These are phyloP conservation scores for Trichomonas tenax DNA, from an alignment of 208 protist genomes.

Conservation along the genomic window DNA sequence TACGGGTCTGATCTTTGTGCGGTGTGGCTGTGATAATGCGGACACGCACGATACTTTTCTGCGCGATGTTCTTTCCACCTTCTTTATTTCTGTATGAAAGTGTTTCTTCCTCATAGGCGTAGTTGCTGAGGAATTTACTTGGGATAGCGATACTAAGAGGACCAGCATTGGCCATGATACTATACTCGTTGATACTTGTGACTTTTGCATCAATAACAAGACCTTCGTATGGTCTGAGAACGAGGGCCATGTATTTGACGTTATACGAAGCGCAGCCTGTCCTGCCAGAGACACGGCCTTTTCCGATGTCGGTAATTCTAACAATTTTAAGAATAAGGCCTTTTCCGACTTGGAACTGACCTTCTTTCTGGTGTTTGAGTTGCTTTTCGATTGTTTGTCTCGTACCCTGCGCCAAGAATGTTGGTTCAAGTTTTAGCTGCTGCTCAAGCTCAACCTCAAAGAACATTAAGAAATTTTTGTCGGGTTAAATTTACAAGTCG, in stretches of 20 bases:
- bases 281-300: not conserved
- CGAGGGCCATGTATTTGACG: not conserved
- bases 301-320: not conserved
- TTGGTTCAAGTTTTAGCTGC: not conserved
- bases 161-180: not conserved
- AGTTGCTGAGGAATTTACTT: not conserved
- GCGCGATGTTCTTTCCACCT: not conserved
- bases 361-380: not conserved
- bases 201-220: not conserved
- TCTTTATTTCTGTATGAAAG: not conserved
- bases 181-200: not conserved
- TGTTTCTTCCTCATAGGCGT: not conserved
- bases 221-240: not conserved
- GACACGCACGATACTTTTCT: not conserved
- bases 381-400: not conserved
- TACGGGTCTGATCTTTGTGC: not conserved
- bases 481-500: no score
- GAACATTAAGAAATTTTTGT: no score
- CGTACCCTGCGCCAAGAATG: not conserved
- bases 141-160: not conserved
- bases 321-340: not conserved
- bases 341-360: not conserved
- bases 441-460: not conserved
- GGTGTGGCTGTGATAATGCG: not conserved
- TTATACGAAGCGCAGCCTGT: not conserved